phyloP scores from a whole-genome alignment of 2,329 filamentous ascomycete genomes.

The Beauveria pseudobassiana region DNA sequence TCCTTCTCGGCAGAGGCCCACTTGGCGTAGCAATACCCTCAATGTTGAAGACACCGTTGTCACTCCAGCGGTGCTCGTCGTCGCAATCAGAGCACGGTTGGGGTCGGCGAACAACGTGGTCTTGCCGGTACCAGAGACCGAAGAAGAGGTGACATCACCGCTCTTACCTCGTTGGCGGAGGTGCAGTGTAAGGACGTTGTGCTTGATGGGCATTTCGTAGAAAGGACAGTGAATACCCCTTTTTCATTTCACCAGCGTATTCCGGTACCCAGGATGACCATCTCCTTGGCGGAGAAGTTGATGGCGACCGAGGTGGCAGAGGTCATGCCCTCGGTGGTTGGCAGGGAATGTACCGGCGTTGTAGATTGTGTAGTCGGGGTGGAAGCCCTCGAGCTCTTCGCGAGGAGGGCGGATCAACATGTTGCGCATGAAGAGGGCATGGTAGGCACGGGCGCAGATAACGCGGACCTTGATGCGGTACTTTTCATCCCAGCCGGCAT shows the following conservation, averaged over 20 bases:
- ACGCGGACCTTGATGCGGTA: slow-evolving; percentile 97
- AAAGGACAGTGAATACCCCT: slow-evolving; percentile 99
- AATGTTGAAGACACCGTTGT: slow-evolving; percentile 97
- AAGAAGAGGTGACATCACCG: slow-evolving; percentile 99
- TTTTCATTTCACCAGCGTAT: slow-evolving; percentile 84
- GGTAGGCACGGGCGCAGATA: slow-evolving; percentile 97
- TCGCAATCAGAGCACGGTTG: slow-evolving; percentile 92
- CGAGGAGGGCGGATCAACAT: slow-evolving; percentile 94
- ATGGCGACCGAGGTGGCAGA: slow-evolving; percentile 95
- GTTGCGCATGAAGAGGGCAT: slow-evolving; percentile 99
- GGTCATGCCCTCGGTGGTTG: slow-evolving; percentile 98
- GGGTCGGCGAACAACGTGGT: slow-evolving; percentile 96
- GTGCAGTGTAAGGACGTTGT: slow-evolving; percentile 97
- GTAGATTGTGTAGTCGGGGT: slow-evolving; percentile 99
- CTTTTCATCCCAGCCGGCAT: slow-evolving; percentile 95
- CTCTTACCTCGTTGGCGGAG: slow-evolving; percentile 90
- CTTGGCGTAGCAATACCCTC: slow-evolving; percentile 99
- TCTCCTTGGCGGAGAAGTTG: slow-evolving; percentile 99
- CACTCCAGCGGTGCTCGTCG: slow-evolving; percentile 99
- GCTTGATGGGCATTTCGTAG: slow-evolving; percentile 99
- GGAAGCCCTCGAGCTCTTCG: slow-evolving; percentile 94
- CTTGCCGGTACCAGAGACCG: slow-evolving; percentile 96
- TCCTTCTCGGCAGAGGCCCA: slow-evolving; percentile 98
- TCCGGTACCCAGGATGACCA: slow-evolving; percentile 99
- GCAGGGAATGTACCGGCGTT: slow-evolving; percentile 97